Evolutionary conservation across 495 filamentous ascomycete genomes (phyloP).

Genomic region (Jackrogersella multiformis): DNA sequence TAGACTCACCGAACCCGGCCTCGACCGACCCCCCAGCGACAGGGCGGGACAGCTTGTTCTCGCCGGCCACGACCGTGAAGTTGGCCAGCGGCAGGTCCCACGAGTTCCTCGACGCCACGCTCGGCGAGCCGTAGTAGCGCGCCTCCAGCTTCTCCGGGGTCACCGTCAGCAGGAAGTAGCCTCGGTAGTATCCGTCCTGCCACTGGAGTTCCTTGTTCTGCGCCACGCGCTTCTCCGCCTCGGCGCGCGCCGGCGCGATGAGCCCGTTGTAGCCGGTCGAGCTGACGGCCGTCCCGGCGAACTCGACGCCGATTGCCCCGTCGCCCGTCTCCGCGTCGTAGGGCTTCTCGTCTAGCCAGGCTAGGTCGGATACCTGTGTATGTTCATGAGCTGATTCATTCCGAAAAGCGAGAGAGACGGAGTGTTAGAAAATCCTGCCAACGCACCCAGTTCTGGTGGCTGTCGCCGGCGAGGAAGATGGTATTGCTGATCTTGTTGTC

Average conservation of each 20-base stretch:
- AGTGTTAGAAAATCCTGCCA: not conserved
- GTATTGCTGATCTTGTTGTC: constrained; percentile 71
- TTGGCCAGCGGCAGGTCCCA: constrained; percentile 68
- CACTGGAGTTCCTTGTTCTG: constrained; percentile 70
- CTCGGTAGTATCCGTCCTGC: constrained; percentile 74
- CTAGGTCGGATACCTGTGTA: constrained; percentile 63
- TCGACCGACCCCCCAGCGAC: constrained; percentile 63
- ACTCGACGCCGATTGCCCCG: constrained; percentile 71
- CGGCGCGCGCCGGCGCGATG: constrained; percentile 52
- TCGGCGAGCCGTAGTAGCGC: constrained; percentile 53
- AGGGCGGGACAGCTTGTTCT: constrained; percentile 58
- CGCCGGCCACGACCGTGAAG: constrained; percentile 66
- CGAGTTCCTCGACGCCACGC: constrained; percentile 55
- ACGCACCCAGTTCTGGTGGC: constrained; percentile 68
- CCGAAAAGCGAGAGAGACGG: not conserved
- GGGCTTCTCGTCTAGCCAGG: constrained; percentile 64
- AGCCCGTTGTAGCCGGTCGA: constrained; percentile 61
- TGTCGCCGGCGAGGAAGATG: constrained; percentile 72
- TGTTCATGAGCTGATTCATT: constrained; percentile 7
- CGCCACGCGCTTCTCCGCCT: constrained; percentile 53
- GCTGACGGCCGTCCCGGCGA: constrained; percentile 70
- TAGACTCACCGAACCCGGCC: constrained; percentile 47
- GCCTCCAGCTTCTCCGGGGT: constrained; percentile 37
- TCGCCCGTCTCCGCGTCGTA: constrained; percentile 66
- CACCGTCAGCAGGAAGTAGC: constrained; percentile 59